phyloP scores from a whole-genome alignment of 306 rosid species.

The Lupinus albus region DNA sequence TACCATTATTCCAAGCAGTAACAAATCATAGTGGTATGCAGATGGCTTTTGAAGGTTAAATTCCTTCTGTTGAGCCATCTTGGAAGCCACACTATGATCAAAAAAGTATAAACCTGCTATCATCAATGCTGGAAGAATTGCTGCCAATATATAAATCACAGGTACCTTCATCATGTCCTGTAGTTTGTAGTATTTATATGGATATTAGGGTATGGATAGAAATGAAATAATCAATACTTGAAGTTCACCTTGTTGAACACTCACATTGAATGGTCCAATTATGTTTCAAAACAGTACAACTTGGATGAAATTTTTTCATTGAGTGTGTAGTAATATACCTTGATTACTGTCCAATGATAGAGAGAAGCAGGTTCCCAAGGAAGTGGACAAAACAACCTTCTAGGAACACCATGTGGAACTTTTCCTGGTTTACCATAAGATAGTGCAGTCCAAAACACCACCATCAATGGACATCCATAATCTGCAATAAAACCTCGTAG shows the following conservation, averaged over 20 bases:
- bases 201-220: neutral
- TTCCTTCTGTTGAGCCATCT: constrained; percentile 89
- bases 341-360: constrained; percentile 76
- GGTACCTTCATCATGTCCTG: constrained; percentile 90
- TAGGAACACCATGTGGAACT: constrained; percentile 72
- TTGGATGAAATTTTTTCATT: neutral
- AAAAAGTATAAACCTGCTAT: constrained; percentile 90
- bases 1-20: constrained; percentile 78
- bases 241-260: constrained; percentile 19
- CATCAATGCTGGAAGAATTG: constrained; percentile 84
- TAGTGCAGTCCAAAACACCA: constrained; percentile 72
- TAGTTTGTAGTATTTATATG: constrained; percentile 32
- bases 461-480: constrained; percentile 87
- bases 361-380: constrained; percentile 78
- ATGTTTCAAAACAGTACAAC: constrained; percentile 20
- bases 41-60: constrained; percentile 93
- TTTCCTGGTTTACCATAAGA: constrained; percentile 60
- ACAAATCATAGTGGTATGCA: constrained; percentile 78
- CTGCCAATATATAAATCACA: constrained; percentile 56
- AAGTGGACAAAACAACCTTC: constrained; percentile 75
- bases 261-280: neutral
- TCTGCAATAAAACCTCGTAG: constrained; percentile 76
- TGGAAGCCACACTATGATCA: constrained; percentile 91
- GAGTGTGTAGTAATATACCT: constrained; percentile 48
- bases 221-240: constrained; percentile 18